A percentile compares a stretch with the other conserved stretches of the same genome.
phyloP scores from a whole-genome alignment of 2,329 filamentous ascomycete genomes.

The Fusarium redolens region DNA sequence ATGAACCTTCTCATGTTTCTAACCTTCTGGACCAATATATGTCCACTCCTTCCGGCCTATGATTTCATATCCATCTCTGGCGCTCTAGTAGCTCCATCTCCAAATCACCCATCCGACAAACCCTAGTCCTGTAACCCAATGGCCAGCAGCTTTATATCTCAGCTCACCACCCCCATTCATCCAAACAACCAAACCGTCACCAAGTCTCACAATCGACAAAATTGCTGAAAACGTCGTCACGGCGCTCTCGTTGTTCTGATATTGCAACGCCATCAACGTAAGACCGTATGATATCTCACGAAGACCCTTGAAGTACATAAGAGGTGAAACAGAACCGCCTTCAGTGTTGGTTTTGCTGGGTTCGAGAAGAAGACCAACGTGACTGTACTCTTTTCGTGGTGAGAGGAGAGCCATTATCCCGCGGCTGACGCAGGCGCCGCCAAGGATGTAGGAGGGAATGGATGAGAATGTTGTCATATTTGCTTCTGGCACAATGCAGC shows the following conservation, averaged over 20 bases:
- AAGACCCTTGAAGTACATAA: constrained; percentile 52
- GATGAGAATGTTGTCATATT: constrained; percentile 41
- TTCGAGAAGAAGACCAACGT: constrained; percentile 43
- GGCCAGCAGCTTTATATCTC: constrained; percentile 38
- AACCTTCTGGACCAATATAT: too few species aligned
- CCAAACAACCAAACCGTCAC: constrained; percentile 51
- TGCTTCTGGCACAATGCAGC: too few species aligned
- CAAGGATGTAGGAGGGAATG: constrained; percentile 39
- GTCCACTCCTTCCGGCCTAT: rapidly evolving
- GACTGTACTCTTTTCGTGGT: constrained; percentile 40
- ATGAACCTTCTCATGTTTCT: rapidly evolving
- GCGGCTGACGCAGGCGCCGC: constrained; percentile 40
- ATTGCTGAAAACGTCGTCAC: constrained; percentile 47
- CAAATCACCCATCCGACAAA: constrained; percentile 45
- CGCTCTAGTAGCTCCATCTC: constrained; percentile 24
- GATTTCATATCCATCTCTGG: not conserved
- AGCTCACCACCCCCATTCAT: constrained; percentile 42
- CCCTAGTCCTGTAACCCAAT: constrained; percentile 43
- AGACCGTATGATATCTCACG: constrained; percentile 50
- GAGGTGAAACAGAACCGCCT: constrained; percentile 40
- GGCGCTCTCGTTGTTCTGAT: constrained; percentile 44
- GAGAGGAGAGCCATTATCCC: constrained; percentile 42
- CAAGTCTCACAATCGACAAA: constrained; percentile 46
- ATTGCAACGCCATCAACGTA: constrained; percentile 44
- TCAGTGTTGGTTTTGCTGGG: not conserved